These are phyloP conservation scores for Talaromyces rugulosus DNA, from an alignment of 2,329 filamentous ascomycete genomes.

Conservation along the genomic window DNA sequence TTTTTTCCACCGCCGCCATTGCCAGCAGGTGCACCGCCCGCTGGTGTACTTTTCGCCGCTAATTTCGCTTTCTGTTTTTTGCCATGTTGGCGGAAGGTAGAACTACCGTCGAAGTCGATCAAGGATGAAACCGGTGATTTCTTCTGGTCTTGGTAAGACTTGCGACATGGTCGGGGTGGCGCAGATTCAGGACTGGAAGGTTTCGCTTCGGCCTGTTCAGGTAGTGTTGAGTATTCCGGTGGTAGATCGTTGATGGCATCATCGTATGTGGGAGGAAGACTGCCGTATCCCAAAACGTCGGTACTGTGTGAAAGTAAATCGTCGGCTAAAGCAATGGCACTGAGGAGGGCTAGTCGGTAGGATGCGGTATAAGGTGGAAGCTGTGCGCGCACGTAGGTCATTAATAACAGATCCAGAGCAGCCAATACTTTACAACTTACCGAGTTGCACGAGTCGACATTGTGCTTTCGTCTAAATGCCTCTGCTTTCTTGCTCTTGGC, in stretches of 20 bases:
- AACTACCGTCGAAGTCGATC: conserved; percentile 10
- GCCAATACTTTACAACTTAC: background rate
- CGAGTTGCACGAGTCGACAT: background rate
- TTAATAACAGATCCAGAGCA: background rate
- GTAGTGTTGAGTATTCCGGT: conserved; percentile 28
- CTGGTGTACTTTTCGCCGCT: conserved; percentile 13
- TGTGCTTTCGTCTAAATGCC: background rate
- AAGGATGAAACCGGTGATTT: conserved; percentile 12
- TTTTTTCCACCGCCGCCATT: conserved; percentile 25
- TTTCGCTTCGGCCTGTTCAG: conserved; percentile 24
- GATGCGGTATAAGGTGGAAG: background rate
- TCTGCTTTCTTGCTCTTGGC: background rate
- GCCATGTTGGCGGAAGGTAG: conserved; percentile 30
- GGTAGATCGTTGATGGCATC: conserved; percentile 30
- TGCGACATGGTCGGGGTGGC: conserved; percentile 8
- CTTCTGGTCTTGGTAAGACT: conserved; percentile 8
- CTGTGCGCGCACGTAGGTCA: background rate
- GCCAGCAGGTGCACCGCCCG: conserved; percentile 16
- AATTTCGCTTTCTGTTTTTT: conserved; percentile 25
- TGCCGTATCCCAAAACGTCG: conserved; percentile 18
- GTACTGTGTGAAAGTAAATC: conserved; percentile 8
- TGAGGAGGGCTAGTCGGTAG: conserved; percentile 6
- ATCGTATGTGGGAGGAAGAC: conserved; percentile 29
- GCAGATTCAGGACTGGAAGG: conserved; percentile 7
- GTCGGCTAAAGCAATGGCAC: conserved; percentile 6